Percentiles rank a stretch among this genome's conserved stretches.
phyloP scores from a whole-genome alignment of 768 basidiomycete species.

The Xerocomellus amylosporus region DNA sequence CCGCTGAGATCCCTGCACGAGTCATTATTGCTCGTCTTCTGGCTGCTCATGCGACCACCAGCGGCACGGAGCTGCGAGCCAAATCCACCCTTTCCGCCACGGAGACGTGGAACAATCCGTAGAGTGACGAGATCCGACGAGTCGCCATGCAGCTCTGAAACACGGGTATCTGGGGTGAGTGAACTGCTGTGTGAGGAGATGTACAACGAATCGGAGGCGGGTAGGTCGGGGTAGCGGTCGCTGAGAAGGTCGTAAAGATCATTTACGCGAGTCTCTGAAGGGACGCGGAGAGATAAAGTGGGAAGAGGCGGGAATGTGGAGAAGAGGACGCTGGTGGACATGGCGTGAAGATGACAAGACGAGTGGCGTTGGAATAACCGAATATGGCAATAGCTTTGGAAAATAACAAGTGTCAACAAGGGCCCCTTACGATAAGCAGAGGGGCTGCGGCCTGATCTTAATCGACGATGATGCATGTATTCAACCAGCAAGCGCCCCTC shows the following conservation, averaged over 20 bases:
- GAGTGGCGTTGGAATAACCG: neutral
- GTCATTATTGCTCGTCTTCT: conserved; percentile 94
- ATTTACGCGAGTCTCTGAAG: conserved; percentile 39
- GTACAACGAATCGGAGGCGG: conserved; percentile 37
- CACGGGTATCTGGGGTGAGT: conserved; percentile 26
- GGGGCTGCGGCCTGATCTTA: neutral
- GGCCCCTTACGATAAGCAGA: neutral
- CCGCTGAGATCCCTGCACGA: conserved; percentile 92
- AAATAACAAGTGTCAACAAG: conserved; percentile 20
- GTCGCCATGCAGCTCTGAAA: conserved; percentile 37
- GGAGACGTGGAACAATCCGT: conserved; percentile 68
- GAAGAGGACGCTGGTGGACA: conserved; percentile 53
- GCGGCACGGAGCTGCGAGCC: conserved; percentile 95
- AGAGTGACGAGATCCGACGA: conserved; percentile 53
- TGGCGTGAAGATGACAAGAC: conserved; percentile 22
- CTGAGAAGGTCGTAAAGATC: conserved; percentile 44
- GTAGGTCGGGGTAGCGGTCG: conserved; percentile 48
- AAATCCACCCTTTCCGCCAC: conserved; percentile 96
- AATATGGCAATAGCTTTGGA: conserved; percentile 16
- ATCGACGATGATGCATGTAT: conserved; percentile 10
- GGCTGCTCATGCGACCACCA: conserved; percentile 95
- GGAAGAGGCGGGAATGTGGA: conserved; percentile 62
- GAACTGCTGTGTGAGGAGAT: conserved; percentile 42
- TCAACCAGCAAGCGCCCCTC: conserved; percentile 28
- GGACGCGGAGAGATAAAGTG: conserved; percentile 47